Evolutionary conservation across 2,329 filamentous ascomycete species (phyloP), one percentile per base, ranked within the genome.

Genomic region (Colletotrichum orchidophilum): DNA sequence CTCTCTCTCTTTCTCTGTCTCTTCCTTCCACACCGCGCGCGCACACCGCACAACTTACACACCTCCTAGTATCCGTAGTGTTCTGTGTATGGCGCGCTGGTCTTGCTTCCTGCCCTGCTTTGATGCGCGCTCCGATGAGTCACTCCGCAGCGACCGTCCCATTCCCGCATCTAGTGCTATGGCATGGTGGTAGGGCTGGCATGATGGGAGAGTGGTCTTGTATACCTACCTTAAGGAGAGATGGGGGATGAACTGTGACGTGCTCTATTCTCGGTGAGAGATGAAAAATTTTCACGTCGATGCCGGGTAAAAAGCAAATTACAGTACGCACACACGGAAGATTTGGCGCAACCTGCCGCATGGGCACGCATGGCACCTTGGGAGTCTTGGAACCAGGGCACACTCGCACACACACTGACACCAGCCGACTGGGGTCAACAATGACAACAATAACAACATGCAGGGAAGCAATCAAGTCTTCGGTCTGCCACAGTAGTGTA

Each of bases 221-320:
- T 35, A 63, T 60, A n/a, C n/a, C n/a, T n/a, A n/a, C n/a, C n/a
- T n/a, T n/a, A 59, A 68, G 54, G 39, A 64, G 58, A 52, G 60
- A 29, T 35, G n/a, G 59, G 49, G 60, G 69, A 39, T 52, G 68
- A 73, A 57, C 72, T 68, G 62, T 62, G 61, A 66, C 27, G 53
- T 35, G 49, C 33, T 59, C 62, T 46, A 26, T 59, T 39, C 59
- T 69, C 63, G 69, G 63, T 69, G 69, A 72, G 65, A 29, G 52
- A 63, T 50, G 63, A 73, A 73, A 72, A 62, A 1, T 73, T 72
- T 72, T 72, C 59, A 63, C 33, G n/a, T 54, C 60, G 50, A 65
- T 42, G 57, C 70, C 54, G 7, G 42, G 49, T 26, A 58, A 64
- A 73, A 72, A 72, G 69, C 63, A 73, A 72, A 69, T 72, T 71